These are phyloP conservation scores for Lignosus rhinocerotis DNA, from an alignment of 1,284 basidiomycete genomes.

Conservation along the genomic window DNA sequence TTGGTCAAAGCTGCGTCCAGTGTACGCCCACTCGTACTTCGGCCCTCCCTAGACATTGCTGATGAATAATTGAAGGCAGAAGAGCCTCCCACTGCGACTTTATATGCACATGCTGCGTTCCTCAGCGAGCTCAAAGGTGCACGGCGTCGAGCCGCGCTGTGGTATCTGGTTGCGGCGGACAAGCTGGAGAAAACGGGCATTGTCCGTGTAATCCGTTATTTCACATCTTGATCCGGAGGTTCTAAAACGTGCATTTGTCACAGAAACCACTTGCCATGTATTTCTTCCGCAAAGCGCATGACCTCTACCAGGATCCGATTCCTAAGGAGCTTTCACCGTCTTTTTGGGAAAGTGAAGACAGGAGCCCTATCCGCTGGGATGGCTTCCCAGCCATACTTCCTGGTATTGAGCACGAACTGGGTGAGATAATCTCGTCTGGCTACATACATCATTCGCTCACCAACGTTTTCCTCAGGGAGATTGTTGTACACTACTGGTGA, in stretches of 20 bases:
- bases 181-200: constrained; percentile 78
- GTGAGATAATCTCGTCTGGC: constrained; percentile 36
- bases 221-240: background rate
- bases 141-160: constrained; percentile 65
- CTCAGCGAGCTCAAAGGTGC: constrained; percentile 59
- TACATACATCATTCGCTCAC: background rate
- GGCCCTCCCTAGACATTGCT: constrained; percentile 14
- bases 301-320: constrained; percentile 51
- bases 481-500: constrained; percentile 78
- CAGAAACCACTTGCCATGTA: constrained; percentile 83
- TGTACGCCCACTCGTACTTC: constrained; percentile 44
- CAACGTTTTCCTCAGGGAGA: constrained; percentile 48
- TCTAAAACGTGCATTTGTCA: background rate
- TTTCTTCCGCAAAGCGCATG: constrained; percentile 69
- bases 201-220: constrained; percentile 44
- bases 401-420: constrained; percentile 77
- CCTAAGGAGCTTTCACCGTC: constrained; percentile 68
- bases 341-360: constrained; percentile 73
- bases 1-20: constrained; percentile 77
- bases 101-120: constrained; percentile 75
- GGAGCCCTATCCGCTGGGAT: constrained; percentile 37
- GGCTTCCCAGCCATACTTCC: constrained; percentile 65
- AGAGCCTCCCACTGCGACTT: constrained; percentile 72
- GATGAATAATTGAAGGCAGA: constrained; percentile 57
- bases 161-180: constrained; percentile 74